Evolutionary conservation across 2,329 filamentous ascomycete genomes (phyloP), one percentile per base, ranked within the genome.

Genomic region (Sclerotinia glacialis): DNA sequence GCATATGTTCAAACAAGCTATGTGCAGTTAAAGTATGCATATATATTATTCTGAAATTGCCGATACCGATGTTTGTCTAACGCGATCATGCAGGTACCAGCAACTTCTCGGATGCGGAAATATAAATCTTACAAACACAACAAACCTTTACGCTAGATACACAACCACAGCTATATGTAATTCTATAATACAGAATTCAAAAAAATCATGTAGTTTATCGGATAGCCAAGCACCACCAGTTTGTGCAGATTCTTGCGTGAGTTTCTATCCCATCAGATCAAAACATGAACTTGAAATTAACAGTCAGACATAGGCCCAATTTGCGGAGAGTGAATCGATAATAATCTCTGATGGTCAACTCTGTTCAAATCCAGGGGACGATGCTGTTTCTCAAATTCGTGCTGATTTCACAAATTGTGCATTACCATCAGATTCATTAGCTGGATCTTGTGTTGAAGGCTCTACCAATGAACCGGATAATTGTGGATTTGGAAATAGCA

Each of bases 91-190:
- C 74, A 98, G 94, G 81, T 99, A 94, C 79, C 84, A 91, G 77
- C 82, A 85, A 64, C 82, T 92, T 58, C 85, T 99, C 70, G 94
- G 94, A 66, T 99, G 95, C 77, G 83, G 85, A 58, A 85, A 85
- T 69, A 82, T 97, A 73, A 86, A 95, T 74, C 84, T 93, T 66
- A 86, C 86, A 66, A 91, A 96, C 76, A 89, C 92, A 5, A 89
- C 86, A 72, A 85, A 90, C 74, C 86, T 93, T 74, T 99, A 99
- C 79, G 94, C 95, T 59, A 89, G 95, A 73, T 99, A 94, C 79
- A 96, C 94, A 6, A 95, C 88, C 56, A 95, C 91, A 69, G 89
- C 96, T 70, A 85, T 99, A 71, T 99, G 95, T 83, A 98, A 96
- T 82, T 85, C 91, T 71, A 90, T 99, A 75, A 86, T 99, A 61